Percentiles rank a stretch among this genome's conserved stretches.
Evolutionary conservation across 257 asterid species (phyloP).

Genomic region (Gardenia jasminoides): DNA sequence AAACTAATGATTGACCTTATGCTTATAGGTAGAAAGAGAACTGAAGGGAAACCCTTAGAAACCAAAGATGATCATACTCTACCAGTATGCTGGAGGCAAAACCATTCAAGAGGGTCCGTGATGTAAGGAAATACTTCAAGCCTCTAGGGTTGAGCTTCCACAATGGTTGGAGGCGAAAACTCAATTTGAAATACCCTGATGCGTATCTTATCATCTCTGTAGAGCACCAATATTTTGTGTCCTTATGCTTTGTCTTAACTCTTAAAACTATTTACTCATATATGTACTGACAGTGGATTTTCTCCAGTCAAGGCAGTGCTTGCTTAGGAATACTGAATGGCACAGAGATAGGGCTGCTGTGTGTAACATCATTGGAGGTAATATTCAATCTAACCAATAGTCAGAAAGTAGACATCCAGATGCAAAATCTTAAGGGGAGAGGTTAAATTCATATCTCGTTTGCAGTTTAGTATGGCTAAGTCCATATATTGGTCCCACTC

Average conservation of each 20-base stretch:
- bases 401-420: too few relatives aligned
- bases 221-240: constrained; percentile 23
- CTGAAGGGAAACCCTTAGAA: constrained; percentile 59
- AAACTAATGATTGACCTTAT: not conserved
- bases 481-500: too few relatives aligned
- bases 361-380: constrained; percentile 93
- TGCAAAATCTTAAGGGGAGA: too few relatives aligned
- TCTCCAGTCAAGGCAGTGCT: constrained; percentile 75
- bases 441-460: too few relatives aligned
- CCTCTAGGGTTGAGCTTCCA: constrained; percentile 63
- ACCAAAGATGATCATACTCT: constrained; percentile 76
- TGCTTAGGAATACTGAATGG: constrained; percentile 94
- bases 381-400: not conserved
- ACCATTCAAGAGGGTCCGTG: constrained; percentile 64
- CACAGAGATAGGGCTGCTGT: constrained; percentile 76
- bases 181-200: constrained; percentile 74
- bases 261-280: not conserved
- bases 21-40: constrained; percentile 57
- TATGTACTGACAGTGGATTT: not conserved
- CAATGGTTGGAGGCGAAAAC: constrained; percentile 68
- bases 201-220: constrained; percentile 87
- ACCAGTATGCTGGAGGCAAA: constrained; percentile 91
- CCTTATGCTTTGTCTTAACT: not conserved
- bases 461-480: too few relatives aligned
- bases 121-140: constrained; percentile 81